Percentiles rank a stretch among this genome's conserved stretches.
These are phyloP conservation scores for Ophiocordyceps camponoti-rufipedis DNA, from an alignment of 2,329 filamentous ascomycete species.

Conservation along the genomic window DNA sequence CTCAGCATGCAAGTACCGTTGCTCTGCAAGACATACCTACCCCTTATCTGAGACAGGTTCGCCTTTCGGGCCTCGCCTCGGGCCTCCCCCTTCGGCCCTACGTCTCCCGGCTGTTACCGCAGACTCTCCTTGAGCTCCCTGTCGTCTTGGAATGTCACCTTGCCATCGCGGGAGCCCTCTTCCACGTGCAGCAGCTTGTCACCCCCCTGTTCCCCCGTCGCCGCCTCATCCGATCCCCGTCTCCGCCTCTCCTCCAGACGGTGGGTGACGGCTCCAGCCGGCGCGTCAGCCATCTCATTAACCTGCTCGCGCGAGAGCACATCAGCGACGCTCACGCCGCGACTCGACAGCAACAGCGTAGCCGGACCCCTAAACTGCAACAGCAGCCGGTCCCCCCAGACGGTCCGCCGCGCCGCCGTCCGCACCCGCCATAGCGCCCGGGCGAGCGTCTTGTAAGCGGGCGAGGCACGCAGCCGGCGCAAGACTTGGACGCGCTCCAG, in stretches of 20 bases:
- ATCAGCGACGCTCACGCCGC: constrained; percentile 64
- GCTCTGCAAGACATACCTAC: no score
- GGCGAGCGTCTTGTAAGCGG: constrained; percentile 52
- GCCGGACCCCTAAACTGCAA: constrained; percentile 75
- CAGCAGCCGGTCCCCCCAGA: constrained; percentile 91
- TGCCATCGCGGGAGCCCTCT: constrained; percentile 39
- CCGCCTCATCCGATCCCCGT: constrained; percentile 1
- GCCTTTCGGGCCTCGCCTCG: no score
- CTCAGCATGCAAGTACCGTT: no score
- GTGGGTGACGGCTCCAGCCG: constrained; percentile 47
- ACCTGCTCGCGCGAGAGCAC: constrained; percentile 61
- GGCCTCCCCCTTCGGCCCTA: neutral
- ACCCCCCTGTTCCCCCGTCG: constrained; percentile 11
- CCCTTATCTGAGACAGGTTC: no score
- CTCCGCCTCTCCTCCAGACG: constrained; percentile 9
- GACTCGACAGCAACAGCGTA: constrained; percentile 74
- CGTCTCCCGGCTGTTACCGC: constrained; percentile 11
- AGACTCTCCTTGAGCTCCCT: constrained; percentile 39
- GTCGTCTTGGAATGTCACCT: constrained; percentile 46
- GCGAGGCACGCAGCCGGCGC: constrained; percentile 49
- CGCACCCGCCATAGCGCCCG: constrained; percentile 49
- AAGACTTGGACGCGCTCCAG: constrained; percentile 59
- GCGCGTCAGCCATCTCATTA: constrained; percentile 74
- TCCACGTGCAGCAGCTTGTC: constrained; percentile 34
- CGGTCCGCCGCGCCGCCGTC: constrained; percentile 60